Evolutionary conservation across 1,139 yeast genomes (phyloP).

Genomic region (Sugiyamaella xylanicola): DNA sequence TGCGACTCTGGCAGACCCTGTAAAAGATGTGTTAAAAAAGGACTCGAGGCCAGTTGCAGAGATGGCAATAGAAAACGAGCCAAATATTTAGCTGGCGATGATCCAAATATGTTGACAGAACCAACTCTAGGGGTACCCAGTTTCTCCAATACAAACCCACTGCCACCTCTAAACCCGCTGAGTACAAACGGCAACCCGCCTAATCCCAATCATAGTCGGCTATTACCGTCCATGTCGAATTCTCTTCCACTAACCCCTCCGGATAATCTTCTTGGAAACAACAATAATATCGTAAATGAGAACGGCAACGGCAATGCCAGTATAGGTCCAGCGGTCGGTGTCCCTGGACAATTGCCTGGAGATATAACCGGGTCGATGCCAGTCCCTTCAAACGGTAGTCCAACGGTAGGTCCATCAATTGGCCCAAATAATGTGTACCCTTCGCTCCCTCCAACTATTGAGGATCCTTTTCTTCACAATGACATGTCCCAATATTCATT

Average conservation of each 20-base stretch:
- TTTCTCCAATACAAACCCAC: neutral
- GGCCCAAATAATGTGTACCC: neutral
- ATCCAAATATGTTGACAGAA: constrained; percentile 2
- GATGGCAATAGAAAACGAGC: constrained; percentile 89
- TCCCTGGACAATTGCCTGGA: neutral
- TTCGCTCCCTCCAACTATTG: constrained; percentile 1
- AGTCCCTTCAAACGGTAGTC: neutral
- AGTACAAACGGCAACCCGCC: neutral
- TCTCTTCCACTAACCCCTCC: constrained; percentile 26
- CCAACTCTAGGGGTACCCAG: neutral
- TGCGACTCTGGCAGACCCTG: constrained; percentile 86
- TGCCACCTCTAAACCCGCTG: neutral
- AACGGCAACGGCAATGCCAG: too few species aligned
- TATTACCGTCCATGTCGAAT: constrained; percentile 8
- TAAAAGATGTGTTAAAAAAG: constrained; percentile 69
- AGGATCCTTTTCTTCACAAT: constrained; percentile 11
- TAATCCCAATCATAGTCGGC: neutral
- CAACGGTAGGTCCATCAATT: neutral
- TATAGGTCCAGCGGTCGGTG: neutral
- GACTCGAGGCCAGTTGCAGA: constrained; percentile 67
- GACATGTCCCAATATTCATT: constrained; percentile 43
- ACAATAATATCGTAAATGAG: too few species aligned
- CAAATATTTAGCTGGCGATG: constrained; percentile 58
- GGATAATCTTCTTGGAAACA: constrained; percentile 17
- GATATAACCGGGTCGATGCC: neutral